Evolutionary conservation across 1,139 yeast species (phyloP).

Genomic region (Arxiozyma slooffiae): DNA sequence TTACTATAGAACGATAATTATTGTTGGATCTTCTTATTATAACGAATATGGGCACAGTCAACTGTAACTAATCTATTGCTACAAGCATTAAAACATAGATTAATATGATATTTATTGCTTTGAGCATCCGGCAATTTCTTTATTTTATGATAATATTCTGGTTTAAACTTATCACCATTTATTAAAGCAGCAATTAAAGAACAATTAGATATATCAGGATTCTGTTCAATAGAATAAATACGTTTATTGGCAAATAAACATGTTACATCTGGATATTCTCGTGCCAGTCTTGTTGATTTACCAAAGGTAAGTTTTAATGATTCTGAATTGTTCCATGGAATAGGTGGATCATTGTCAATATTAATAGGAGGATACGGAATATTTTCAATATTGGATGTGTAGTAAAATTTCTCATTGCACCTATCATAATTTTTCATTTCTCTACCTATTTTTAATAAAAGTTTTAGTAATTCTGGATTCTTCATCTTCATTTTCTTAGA

Average conservation of each 20-base stretch:
- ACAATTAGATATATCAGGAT: slow-evolving; percentile 64
- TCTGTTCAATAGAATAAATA: slow-evolving; percentile 23
- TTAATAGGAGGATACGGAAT: slow-evolving; percentile 34
- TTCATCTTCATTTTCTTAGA: slow-evolving; percentile 9
- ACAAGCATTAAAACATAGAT: slow-evolving; percentile 51
- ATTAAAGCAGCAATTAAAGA: slow-evolving; percentile 63
- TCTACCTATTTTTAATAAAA: slow-evolving; percentile 13
- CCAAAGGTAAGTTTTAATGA: background rate
- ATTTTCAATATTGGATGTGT: slow-evolving; percentile 34
- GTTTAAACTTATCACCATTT: slow-evolving; percentile 31
- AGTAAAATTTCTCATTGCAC: slow-evolving; percentile 36
- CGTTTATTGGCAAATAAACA: slow-evolving; percentile 19
- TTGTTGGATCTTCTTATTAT: slow-evolving; percentile 12
- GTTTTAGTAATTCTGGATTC: slow-evolving; percentile 12
- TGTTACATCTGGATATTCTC: slow-evolving; percentile 15
- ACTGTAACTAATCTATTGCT: slow-evolving; percentile 43
- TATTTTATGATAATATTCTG: slow-evolving; percentile 17
- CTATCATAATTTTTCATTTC: slow-evolving; percentile 11
- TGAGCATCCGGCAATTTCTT: slow-evolving; percentile 10
- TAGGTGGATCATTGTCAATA: slow-evolving; percentile 14
- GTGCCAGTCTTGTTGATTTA: slow-evolving; percentile 4
- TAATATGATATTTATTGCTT: slow-evolving; percentile 34
- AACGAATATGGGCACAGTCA: slow-evolving; percentile 35
- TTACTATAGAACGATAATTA: slow-evolving; percentile 17
- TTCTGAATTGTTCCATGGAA: slow-evolving; percentile 13